Evolutionary conservation across 2,329 filamentous ascomycete genomes (phyloP), one percentile per base, ranked within the genome.

Genomic region (Grosmannia huntii): DNA sequence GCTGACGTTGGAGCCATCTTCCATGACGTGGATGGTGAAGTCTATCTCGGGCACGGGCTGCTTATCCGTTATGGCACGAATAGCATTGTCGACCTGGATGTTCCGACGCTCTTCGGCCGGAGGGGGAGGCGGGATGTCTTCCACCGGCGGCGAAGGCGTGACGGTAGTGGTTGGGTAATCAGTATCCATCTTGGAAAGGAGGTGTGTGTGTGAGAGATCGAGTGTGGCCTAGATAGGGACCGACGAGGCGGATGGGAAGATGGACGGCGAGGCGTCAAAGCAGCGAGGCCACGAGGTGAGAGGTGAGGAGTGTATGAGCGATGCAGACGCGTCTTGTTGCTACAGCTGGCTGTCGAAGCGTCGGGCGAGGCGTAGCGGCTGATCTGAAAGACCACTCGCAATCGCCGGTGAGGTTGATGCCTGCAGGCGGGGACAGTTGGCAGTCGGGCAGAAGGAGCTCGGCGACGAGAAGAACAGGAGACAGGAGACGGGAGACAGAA

Each of bases 21-120:
- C 94, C 92, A 97, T 96, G 62, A 88, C 94, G 74, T 99, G 94
- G 69, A 99, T 84, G 59, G 90, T 95, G 72, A 99, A 99, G 77
- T 99, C 94, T 68, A 99, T 97, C 79, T 97, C 92, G 60, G 94
- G 94, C 55, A 95, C 81, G 57, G 92, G 91, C 78, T 88, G 92
- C 86, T 97, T 97, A 68, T 96, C 84, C 72, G 86, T 85, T 68
- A 99, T 90, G 61, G 94, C 94, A 71, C 89, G 89, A 69, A 92
- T 86, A 66, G 89, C 87, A 82, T 90, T 92, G 76, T 96, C 90
- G 69, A 96, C 81, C 72, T 87, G 84, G 67, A 74, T 70, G 67
- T 72, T 79, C 70, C 76, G 78, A 68, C 73, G 74, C 54, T 77
- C 74, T 55, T 76, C 75, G 27, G 48, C 4, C 23, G 23, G 12